Conservation (phyloP, 768 basidiomycete species). For the Kondoa malvinella region DNA sequence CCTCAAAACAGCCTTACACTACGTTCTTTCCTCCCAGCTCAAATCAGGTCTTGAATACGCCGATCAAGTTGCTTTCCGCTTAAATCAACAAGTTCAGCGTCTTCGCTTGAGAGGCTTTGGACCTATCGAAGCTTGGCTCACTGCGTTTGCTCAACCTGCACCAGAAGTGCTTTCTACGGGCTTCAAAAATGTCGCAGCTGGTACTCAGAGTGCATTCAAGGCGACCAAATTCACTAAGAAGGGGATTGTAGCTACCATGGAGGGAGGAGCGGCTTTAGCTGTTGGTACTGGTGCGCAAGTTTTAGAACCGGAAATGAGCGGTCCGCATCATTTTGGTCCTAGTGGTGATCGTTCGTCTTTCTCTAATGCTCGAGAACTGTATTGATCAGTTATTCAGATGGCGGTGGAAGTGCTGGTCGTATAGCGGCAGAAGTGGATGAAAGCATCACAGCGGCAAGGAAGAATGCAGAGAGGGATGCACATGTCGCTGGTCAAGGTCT, state of each 20-base stretch:
- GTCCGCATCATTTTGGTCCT: not conserved
- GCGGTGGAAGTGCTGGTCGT: not conserved
- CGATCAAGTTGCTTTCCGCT: not conserved
- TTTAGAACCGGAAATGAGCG: not conserved
- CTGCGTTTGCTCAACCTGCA: not conserved
- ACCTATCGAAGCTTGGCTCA: not conserved
- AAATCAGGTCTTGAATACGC: not conserved
- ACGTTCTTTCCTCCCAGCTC: conserved; percentile 5
- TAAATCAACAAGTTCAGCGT: not conserved
- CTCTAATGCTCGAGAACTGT: not conserved
- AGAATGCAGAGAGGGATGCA: not conserved
- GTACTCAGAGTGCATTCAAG: not conserved
- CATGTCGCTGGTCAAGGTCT: not conserved
- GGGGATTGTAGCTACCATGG: not conserved
- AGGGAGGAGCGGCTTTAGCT: not conserved
- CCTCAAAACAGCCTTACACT: not conserved
- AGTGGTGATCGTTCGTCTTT: not conserved
- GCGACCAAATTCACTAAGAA: not conserved
- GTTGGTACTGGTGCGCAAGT: not conserved
- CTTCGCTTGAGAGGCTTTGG: not conserved
- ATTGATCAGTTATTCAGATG: not conserved
- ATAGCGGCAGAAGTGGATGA: conserved; percentile 3
- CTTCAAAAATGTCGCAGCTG: not conserved
- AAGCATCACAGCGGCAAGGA: not conserved
- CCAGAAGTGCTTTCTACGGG: not conserved